A percentile compares a stretch with the other conserved stretches of the same genome.
These are phyloP conservation scores for Xylariomycetidae sp. DNA, from an alignment of 2,329 filamentous ascomycete species.

Conservation along the genomic window DNA sequence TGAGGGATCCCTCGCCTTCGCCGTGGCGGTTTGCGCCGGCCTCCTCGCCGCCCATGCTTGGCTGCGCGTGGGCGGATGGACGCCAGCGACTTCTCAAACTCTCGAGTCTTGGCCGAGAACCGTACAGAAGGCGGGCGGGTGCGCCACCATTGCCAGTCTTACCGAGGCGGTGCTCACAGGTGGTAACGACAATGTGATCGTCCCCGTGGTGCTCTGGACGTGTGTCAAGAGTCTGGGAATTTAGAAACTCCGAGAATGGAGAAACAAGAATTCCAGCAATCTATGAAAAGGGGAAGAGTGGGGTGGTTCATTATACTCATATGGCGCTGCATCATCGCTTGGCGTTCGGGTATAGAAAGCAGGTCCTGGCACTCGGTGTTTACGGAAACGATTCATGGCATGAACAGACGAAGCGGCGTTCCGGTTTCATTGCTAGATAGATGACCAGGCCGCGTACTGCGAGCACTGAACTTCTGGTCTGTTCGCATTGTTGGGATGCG, in stretches of 20 bases:
- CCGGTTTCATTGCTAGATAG: too few species aligned
- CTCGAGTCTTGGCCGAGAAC: slow-evolving; percentile 61
- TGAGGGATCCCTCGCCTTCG: slow-evolving; percentile 81
- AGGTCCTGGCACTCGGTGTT: too few species aligned
- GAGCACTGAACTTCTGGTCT: too few species aligned
- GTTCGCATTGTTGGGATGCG: too few species aligned
- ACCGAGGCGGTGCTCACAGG: slow-evolving; percentile 94
- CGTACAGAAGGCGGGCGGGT: slow-evolving; percentile 63
- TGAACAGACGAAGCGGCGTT: too few species aligned
- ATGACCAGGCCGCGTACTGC: too few species aligned
- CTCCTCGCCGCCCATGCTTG: slow-evolving; percentile 65
- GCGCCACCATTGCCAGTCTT: slow-evolving; percentile 75
- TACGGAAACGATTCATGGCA: too few species aligned
- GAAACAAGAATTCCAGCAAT: too few species aligned
- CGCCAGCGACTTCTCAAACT: slow-evolving; percentile 59
- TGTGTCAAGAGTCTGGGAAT: slow-evolving; percentile 73
- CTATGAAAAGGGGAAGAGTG: too few species aligned
- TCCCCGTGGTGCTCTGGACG: slow-evolving; percentile 88
- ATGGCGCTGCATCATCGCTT: too few species aligned
- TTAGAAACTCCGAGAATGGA: slow-evolving; percentile 30
- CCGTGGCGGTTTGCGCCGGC: slow-evolving; percentile 68
- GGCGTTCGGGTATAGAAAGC: too few species aligned
- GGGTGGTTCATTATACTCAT: too few species aligned
- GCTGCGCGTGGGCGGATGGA: slow-evolving; percentile 72
- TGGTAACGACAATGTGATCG: slow-evolving; percentile 97